A percentile compares a stretch with the other conserved stretches of the same genome.
Conservation (phyloP, 805 yeast genomes). For the Candida xyloterini region DNA sequence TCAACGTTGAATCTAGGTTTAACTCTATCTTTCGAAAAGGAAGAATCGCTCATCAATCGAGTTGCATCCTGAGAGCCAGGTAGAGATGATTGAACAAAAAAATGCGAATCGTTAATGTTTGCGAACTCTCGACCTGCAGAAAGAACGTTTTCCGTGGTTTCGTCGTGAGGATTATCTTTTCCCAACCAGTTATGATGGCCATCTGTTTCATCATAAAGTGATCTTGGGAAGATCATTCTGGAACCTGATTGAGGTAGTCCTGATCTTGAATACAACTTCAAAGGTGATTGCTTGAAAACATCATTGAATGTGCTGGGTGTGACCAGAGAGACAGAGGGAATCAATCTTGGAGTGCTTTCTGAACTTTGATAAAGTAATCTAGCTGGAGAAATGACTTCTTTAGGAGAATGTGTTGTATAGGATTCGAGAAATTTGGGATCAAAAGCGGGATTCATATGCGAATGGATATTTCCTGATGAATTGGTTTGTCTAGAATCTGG, state of each 20-base stretch:
- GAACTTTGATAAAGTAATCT: conserved; percentile 14
- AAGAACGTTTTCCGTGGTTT: conserved; percentile 17
- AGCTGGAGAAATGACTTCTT: conserved; percentile 19
- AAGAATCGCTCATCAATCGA: conserved; percentile 11
- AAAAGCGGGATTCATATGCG: conserved; percentile 10
- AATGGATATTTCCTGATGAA: conserved; percentile 8
- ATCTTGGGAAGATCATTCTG: conserved; percentile 14
- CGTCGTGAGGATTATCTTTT: conserved; percentile 13
- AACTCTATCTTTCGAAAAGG: conserved; percentile 12
- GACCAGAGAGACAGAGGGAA: conserved; percentile 7
- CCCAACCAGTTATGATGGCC: conserved; percentile 13
- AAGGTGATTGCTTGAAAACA: conserved; percentile 15
- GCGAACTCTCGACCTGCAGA: conserved; percentile 16
- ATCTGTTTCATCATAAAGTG: conserved; percentile 17
- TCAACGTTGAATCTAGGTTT: conserved; percentile 14
- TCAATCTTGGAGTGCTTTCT: conserved; percentile 11
- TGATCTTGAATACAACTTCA: conserved; percentile 12
- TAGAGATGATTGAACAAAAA: conserved; percentile 17
- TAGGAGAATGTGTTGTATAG: conserved; percentile 14
- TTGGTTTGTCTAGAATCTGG: conserved; percentile 12
- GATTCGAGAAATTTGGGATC: conserved; percentile 17
- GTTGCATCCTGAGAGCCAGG: conserved; percentile 21
- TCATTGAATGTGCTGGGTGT: conserved; percentile 12
- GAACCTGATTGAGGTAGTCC: conserved; percentile 14
- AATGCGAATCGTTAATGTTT: conserved; percentile 16